Conservation (phyloP, 2,329 filamentous ascomycete genomes). For the Fusarium sp. region DNA sequence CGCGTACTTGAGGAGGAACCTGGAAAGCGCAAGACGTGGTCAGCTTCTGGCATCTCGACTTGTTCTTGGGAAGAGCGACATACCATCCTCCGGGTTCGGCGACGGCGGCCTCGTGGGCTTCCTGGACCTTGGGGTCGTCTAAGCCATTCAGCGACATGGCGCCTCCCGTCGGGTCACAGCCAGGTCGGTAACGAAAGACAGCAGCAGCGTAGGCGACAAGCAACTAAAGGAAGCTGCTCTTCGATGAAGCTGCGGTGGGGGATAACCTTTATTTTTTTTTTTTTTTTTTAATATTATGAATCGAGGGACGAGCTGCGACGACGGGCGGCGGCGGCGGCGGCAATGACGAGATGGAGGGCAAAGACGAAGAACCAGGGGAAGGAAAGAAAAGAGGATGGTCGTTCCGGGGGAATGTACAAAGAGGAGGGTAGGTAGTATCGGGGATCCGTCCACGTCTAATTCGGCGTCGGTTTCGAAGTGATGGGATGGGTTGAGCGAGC, state of each 20-base stretch:
- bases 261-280: slow-evolving; percentile 3
- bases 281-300: slow-evolving; percentile 12
- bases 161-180: slow-evolving; percentile 39
- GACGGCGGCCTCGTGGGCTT: slow-evolving; percentile 84
- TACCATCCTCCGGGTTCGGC: slow-evolving; percentile 95
- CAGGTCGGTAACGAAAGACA: slow-evolving; percentile 18
- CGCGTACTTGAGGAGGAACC: slow-evolving; percentile 94
- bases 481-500: slow-evolving; percentile 20
- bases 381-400: slow-evolving; percentile 29
- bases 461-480: slow-evolving; percentile 35
- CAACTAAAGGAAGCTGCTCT: slow-evolving; percentile 2
- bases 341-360: slow-evolving; percentile 1
- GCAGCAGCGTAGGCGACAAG: slow-evolving; percentile 7
- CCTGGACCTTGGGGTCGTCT: slow-evolving; percentile 82
- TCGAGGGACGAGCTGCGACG: slow-evolving; percentile 20
- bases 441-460: slow-evolving; percentile 33
- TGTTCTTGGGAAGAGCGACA: slow-evolving; percentile 48
- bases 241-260: slow-evolving; percentile 2
- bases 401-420: slow-evolving; percentile 37
- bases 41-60: neutral
- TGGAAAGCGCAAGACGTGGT: slow-evolving; percentile 54
- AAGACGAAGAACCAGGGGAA: slow-evolving; percentile 24
- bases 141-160: slow-evolving; percentile 96
- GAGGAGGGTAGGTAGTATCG: slow-evolving; percentile 24
- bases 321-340: neutral